Percentiles rank a stretch among this genome's conserved stretches.
Conservation (phyloP, 208 protist species). For the Trypanosoma avium region DNA sequence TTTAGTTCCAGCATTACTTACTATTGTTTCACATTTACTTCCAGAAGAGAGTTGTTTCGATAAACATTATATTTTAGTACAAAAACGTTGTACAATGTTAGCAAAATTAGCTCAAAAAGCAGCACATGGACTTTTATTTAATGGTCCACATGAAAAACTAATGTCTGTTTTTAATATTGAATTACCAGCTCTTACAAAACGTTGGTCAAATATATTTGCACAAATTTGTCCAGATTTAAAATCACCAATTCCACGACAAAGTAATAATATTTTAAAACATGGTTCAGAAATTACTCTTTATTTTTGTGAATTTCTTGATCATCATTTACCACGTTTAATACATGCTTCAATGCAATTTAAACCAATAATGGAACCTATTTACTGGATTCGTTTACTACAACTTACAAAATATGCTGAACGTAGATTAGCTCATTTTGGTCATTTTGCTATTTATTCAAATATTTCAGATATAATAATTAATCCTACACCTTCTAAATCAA, state of each 20-base stretch:
- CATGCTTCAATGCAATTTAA: slow-evolving; percentile 36
- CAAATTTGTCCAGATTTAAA: slow-evolving; percentile 1
- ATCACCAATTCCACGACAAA: not conserved
- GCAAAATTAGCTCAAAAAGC: slow-evolving; percentile 36
- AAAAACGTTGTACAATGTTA: slow-evolving; percentile 30
- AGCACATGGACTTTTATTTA: slow-evolving; percentile 40
- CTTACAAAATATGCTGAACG: slow-evolving; percentile 8
- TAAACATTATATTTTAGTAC: slow-evolving; percentile 22
- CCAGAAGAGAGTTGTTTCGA: slow-evolving; percentile 32
- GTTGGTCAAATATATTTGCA: slow-evolving; percentile 36
- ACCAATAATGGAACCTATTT: slow-evolving; percentile 39
- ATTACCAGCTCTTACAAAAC: slow-evolving; percentile 34
- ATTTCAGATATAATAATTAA: no score
- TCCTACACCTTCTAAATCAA: no score
- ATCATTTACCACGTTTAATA: slow-evolving; percentile 30
- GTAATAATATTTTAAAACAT: not conserved
- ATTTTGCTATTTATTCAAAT: no score
- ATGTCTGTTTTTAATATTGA: slow-evolving; percentile 30
- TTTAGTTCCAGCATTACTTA: slow-evolving; percentile 35
- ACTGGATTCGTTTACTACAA: slow-evolving; percentile 16
- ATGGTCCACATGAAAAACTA: slow-evolving; percentile 19
- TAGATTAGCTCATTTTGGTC: not conserved
- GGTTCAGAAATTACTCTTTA: slow-evolving; percentile 22
- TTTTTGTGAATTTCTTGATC: slow-evolving; percentile 38
- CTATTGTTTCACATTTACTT: slow-evolving; percentile 27